phyloP scores from a whole-genome alignment of 306 rosid species.

The Oemleria cerasiformis region DNA sequence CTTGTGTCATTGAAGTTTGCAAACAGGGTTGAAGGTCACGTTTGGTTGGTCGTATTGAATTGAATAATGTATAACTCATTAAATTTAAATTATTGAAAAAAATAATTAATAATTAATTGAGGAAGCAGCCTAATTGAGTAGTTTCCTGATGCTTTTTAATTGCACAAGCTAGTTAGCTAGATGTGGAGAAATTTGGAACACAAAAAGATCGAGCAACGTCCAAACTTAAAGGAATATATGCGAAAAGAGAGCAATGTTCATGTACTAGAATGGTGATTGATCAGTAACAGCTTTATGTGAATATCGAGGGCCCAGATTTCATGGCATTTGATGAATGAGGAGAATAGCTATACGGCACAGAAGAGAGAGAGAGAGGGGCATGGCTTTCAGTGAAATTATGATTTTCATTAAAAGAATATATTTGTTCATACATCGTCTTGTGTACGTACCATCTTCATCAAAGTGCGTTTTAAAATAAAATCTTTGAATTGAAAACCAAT shows the following conservation, averaged over 20 bases:
- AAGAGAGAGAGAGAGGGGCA: slow-evolving; percentile 25
- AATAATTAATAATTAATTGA: too few species aligned
- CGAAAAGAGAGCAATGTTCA: background rate
- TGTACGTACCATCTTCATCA: slow-evolving; percentile 42
- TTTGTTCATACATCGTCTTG: slow-evolving; percentile 34
- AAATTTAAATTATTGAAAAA: too few species aligned
- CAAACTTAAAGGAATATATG: background rate
- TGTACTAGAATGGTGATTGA: background rate
- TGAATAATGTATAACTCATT: too few species aligned
- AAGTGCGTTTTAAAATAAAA: slow-evolving; percentile 36
- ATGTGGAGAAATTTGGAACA: background rate
- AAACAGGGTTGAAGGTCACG: too few species aligned
- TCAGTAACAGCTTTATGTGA: background rate
- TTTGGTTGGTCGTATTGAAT: too few species aligned
- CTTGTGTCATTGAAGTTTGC: too few species aligned
- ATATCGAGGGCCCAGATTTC: slow-evolving; percentile 28
- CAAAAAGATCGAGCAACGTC: background rate
- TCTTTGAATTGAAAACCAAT: slow-evolving; percentile 24
- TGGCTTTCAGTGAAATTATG: slow-evolving; percentile 56
- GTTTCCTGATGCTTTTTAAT: too few species aligned
- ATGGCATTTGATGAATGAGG: slow-evolving; percentile 19
- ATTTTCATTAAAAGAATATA: slow-evolving; percentile 9
- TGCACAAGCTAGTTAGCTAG: too few species aligned
- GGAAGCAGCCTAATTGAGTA: too few species aligned
- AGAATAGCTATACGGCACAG: slow-evolving; percentile 14